Base-by-base conservation (phyloP, 331 rosid genomes). In the Malus hybrid region DNA sequence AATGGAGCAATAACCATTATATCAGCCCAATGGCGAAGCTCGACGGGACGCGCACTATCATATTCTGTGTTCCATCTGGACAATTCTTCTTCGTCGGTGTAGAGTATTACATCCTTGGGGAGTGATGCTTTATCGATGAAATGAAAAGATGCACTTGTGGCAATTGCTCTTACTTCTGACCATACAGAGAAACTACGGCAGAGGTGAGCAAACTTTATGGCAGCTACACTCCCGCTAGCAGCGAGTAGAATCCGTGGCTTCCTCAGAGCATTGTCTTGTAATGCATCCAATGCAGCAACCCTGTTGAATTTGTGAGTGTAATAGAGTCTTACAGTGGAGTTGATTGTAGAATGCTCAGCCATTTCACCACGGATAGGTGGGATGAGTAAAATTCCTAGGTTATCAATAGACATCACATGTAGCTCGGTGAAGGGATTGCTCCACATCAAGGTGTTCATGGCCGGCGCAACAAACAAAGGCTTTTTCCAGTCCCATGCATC, bases 401-500 rank as follows among this genome's bases (percentile, higher is more conserved):
- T 94, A 7, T 91, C 93, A 39, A 93, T 85, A 13, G 80, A 30
- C 75, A 83, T 73, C 61, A 82, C 86, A 67, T 87, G 96, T 58
- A 82, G 81, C 68, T 91, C 95, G 0, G 98, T 93, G 70, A 84
- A 87, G 66, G 91, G 93, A 70, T 93, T 89, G 72, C 58, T 84
- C 97, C 98, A 93, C 91, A 87, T 87, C 12, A 67, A 65, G 28
- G 80, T 56, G 81, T 87, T 87, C 98, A 93, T 93, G 65, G 97
- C 89, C 33, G 96, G 97, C 22, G 98, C 98, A 71, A 94, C 88
- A 74, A 89, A 91, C 13, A 94, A 65, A 46, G 91, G 95, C 84
- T 90, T 94, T 64, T 55, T 87, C 77, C 84, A 88, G 82, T 94
- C 97, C 98, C 97, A 94, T 76, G 96, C 93, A 77, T 95, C 77